Percentiles rank a stretch among this genome's conserved stretches.
Evolutionary conservation across 495 filamentous ascomycete species (phyloP).

Genomic region (Xylaria sp.): DNA sequence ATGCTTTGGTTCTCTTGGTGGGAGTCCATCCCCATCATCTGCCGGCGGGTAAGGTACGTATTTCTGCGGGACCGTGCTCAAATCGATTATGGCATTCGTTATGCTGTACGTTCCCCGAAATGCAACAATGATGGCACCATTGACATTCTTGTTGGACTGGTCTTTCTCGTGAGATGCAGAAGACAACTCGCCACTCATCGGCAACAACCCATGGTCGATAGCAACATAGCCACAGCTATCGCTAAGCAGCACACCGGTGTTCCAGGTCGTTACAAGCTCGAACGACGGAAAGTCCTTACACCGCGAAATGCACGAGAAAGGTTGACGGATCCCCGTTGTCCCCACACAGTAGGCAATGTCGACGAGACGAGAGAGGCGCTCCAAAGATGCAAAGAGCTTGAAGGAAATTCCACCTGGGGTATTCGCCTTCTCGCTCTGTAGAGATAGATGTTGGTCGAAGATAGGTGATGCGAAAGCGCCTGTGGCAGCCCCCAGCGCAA

Average conservation of each 20-base stretch:
- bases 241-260: constrained; percentile 83
- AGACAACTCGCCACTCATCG: constrained; percentile 51
- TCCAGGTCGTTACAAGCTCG: constrained; percentile 84
- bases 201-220: constrained; percentile 68
- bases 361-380: constrained; percentile 85
- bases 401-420: constrained; percentile 58
- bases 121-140: constrained; percentile 75
- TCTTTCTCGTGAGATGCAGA: constrained; percentile 5
- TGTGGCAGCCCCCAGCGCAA: constrained; percentile 5
- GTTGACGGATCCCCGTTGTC: constrained; percentile 74
- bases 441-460: constrained; percentile 30
- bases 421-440: constrained; percentile 23
- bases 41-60: constrained; percentile 82
- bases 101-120: constrained; percentile 96
- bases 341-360: constrained; percentile 96
- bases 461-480: constrained; percentile 27
- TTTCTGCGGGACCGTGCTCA: constrained; percentile 85
- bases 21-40: constrained; percentile 46
- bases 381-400: constrained; percentile 78
- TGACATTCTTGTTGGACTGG: neutral
- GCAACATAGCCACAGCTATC: constrained; percentile 96
- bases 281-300: constrained; percentile 82
- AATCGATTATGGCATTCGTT: constrained; percentile 85
- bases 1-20: constrained; percentile 38
- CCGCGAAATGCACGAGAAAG: constrained; percentile 84